A percentile compares a stretch with the other conserved stretches of the same genome.
These are phyloP conservation scores for Monosporascus sp. DNA, from an alignment of 2,329 filamentous ascomycete genomes.

Conservation along the genomic window DNA sequence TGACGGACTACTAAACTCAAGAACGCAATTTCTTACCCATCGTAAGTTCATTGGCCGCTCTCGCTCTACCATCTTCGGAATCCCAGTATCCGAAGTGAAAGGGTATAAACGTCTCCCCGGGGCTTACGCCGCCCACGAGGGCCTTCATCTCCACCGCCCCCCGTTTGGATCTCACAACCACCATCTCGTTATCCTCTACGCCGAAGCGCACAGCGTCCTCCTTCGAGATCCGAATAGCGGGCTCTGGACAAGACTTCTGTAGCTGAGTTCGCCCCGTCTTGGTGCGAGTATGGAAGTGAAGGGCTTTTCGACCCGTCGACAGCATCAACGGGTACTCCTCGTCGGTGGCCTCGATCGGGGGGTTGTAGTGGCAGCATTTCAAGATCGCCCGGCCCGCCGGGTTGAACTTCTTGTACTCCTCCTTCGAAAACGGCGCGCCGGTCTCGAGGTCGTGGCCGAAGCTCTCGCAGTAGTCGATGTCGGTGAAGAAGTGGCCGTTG, in stretches of 20 bases:
- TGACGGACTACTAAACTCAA: background rate
- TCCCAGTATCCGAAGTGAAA: conserved; percentile 35
- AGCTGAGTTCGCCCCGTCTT: conserved; percentile 29
- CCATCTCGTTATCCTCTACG: conserved; percentile 25
- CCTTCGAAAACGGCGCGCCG: conserved; percentile 25
- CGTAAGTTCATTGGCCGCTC: conserved; percentile 33
- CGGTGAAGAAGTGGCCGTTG: conserved; percentile 30
- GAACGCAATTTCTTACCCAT: conserved; percentile 16
- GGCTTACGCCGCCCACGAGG: conserved; percentile 21
- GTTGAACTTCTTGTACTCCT: conserved; percentile 25
- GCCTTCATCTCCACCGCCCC: conserved; percentile 26
- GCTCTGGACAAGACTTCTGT: conserved; percentile 25
- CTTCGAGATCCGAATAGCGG: conserved; percentile 23
- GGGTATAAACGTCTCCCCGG: conserved; percentile 32
- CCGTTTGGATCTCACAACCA: conserved; percentile 25
- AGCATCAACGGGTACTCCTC: conserved; percentile 28
- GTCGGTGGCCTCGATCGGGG: conserved; percentile 23
- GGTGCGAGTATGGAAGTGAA: conserved; percentile 32
- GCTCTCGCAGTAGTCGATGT: conserved; percentile 29
- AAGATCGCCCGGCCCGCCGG: conserved; percentile 30
- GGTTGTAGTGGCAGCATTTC: conserved; percentile 27
- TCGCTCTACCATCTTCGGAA: conserved; percentile 23
- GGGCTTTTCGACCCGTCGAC: conserved; percentile 27
- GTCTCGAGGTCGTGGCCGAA: conserved; percentile 34
- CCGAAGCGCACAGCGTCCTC: conserved; percentile 21